phyloP scores from a whole-genome alignment of 2,329 filamentous ascomycete species.

The Trichoderma hamatum region DNA sequence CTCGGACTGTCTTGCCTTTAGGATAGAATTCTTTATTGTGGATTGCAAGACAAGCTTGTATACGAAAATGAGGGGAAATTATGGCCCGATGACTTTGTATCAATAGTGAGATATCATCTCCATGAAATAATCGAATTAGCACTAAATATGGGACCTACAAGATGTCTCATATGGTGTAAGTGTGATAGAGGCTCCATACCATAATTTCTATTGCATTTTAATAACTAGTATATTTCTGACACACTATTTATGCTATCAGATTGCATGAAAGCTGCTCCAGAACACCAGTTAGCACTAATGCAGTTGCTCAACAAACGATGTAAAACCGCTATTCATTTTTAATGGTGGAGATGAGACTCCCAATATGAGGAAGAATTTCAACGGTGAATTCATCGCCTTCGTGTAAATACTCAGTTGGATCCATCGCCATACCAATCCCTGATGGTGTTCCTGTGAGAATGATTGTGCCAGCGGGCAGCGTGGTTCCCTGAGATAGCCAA shows the following conservation, averaged over 20 bases:
- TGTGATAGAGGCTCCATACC: not conserved
- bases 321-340: not conserved
- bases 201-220: not conserved
- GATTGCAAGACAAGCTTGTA: no score
- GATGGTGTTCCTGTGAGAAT: slow-evolving; percentile 12
- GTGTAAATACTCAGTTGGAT: not conserved
- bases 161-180: not conserved
- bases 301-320: not conserved
- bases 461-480: not conserved
- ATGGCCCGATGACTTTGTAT: no score
- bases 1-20: no score
- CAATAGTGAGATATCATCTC: no score
- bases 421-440: slow-evolving; percentile 4
- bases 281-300: not conserved
- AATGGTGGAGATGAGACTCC: not conserved
- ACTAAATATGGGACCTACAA: not conserved
- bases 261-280: not conserved
- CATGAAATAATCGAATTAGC: no score
- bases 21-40: no score
- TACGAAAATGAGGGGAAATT: no score
- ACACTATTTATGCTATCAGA: not conserved
- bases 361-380: slow-evolving; percentile 4
- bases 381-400: not conserved
- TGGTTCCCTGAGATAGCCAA: slow-evolving; percentile 1
- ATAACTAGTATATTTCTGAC: accelerated